These are phyloP conservation scores for Tardiomyces blankii DNA, from an alignment of 1,139 yeast species.

Conservation along the genomic window DNA sequence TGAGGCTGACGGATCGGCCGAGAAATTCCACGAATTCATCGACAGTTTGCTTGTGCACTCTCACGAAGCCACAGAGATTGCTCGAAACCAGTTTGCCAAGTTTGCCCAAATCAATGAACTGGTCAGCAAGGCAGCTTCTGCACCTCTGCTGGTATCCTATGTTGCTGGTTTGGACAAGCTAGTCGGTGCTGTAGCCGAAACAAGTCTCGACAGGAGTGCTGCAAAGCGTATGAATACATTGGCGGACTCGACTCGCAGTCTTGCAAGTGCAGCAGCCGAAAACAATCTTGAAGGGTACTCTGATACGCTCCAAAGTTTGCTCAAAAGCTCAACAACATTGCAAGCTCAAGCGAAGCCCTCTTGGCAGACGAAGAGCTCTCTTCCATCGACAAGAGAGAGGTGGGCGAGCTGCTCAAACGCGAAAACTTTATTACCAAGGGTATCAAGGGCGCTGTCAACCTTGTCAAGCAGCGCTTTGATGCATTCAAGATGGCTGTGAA, in stretches of 20 bases:
- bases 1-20: neutral
- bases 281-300: neutral
- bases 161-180: neutral
- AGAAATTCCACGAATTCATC: neutral
- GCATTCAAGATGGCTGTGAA: slow-evolving; percentile 14
- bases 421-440: slow-evolving; percentile 6
- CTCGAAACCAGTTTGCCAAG: neutral
- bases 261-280: neutral
- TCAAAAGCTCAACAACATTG: neutral
- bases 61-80: neutral
- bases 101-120: neutral
- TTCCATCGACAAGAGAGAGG: neutral
- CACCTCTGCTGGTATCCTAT: neutral
- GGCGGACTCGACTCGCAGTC: neutral
- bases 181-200: neutral
- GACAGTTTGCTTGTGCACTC: neutral
- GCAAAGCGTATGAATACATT: neutral
- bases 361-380: neutral
- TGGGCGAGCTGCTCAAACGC: neutral
- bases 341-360: neutral
- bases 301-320: neutral
- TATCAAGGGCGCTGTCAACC: slow-evolving; percentile 12
- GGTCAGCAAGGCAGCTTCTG: neutral
- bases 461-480: slow-evolving; percentile 17
- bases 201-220: neutral